phyloP scores from a whole-genome alignment of 495 filamentous ascomycete genomes.

The Sordaria brevicollis region DNA sequence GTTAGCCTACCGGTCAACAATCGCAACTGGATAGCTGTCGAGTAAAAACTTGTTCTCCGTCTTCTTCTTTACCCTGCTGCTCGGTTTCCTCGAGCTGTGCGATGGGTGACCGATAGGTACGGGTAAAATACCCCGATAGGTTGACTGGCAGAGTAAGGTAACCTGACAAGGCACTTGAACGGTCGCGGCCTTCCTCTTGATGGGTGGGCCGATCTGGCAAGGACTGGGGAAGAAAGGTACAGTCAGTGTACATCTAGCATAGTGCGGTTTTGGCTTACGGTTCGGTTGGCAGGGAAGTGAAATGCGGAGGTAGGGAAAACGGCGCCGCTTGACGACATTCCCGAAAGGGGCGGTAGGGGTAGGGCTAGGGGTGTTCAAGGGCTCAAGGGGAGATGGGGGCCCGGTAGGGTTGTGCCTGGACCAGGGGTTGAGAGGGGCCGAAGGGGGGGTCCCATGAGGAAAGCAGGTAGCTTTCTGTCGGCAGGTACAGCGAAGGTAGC shows the following conservation, averaged over 20 bases:
- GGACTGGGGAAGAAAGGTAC: neutral
- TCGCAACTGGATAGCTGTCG: neutral
- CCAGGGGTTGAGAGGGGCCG: neutral
- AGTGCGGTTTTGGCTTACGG: constrained; percentile 3
- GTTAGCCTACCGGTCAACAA: neutral
- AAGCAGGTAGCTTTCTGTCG: neutral
- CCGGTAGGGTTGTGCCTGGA: neutral
- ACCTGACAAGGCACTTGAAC: neutral
- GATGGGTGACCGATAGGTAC: neutral
- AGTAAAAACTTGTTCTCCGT: neutral
- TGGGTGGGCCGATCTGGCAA: constrained; percentile 12
- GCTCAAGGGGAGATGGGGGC: neutral
- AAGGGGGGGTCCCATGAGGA: neutral
- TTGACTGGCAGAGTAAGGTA: neutral
- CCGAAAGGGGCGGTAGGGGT: constrained; percentile 14
- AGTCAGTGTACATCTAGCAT: neutral
- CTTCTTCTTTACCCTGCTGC: neutral
- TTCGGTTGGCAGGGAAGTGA: constrained; percentile 9
- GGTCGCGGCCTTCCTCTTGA: neutral
- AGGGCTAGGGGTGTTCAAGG: neutral
- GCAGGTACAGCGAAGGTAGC: neutral
- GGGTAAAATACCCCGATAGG: neutral
- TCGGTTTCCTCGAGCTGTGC: neutral
- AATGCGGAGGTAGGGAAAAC: constrained; percentile 23
- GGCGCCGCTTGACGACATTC: constrained; percentile 23